Base-by-base conservation (phyloP, 2,329 filamentous ascomycete species). In the Hypoxylon sp. region DNA sequence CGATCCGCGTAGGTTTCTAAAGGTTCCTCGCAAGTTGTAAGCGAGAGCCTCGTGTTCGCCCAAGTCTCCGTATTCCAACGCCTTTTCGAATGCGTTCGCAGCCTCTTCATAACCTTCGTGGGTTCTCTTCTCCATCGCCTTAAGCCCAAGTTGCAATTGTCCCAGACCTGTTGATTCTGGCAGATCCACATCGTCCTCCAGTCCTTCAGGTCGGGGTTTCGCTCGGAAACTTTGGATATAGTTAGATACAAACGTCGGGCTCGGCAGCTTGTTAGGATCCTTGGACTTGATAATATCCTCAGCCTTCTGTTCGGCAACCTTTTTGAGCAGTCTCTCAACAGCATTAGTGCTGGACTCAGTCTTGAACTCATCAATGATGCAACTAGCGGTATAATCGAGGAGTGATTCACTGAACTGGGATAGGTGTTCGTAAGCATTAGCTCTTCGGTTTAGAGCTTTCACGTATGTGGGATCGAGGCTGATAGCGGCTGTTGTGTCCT, bases 221-320 rank as follows among this genome's bases (percentile, higher is more conserved):
- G 90, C 86, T 67, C 96, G 92, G 91, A 99, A 99, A 84, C 95
- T 98, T 83, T 98, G 95, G 32, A 99, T 91, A 81, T 99, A 99
- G 86, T 99, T 99, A 78, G 94, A 93, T 73, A 99, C 94, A 75
- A 98, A 99, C 11, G 94, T 98, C 30, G 96, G 92, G 81, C 94
- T 98, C 19, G 96, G 96, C 55, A 99, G 87, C 83, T 93, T 95
- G 83, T 93, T 92, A 34, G 85, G 83, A 82, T 96, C 95, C 81
- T 94, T 95, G 66, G 87, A 87, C 75, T 87, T 89, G 60, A 99
- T 86, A 77, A 99, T 97, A 71, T 89, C 90, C 83, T 95, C 94
- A 71, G 93, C 95, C 85, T 98, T 98, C 73, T 92, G 87, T 82
- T 98, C 95, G 50, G 96, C 96, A 53, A 98, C 95, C 84, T 97